Conservation (phyloP, 2,329 filamentous ascomycete genomes). For the Xylariales sp. region DNA sequence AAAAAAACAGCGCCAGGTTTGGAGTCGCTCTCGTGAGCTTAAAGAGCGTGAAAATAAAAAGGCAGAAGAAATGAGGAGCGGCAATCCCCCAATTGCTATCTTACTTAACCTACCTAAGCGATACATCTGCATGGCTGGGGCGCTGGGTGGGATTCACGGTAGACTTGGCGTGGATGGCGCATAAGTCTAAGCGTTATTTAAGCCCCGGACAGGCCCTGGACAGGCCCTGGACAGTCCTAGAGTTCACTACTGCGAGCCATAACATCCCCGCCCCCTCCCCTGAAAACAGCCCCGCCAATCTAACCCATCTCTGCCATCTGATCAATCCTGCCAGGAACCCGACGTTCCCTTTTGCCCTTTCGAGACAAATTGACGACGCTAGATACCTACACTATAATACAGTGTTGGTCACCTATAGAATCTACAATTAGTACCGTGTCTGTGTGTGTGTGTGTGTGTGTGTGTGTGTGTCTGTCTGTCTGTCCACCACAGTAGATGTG, state of each 20-base stretch:
- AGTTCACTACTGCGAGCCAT: background rate
- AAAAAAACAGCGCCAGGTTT: slow-evolving; percentile 3
- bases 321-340: too few relatives aligned
- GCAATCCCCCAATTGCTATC: slow-evolving; percentile 41
- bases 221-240: too few relatives aligned
- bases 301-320: too few relatives aligned
- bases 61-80: slow-evolving; percentile 41
- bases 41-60: slow-evolving; percentile 29
- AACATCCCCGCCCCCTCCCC: background rate
- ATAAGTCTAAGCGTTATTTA: slow-evolving; percentile 3
- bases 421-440: too few relatives aligned
- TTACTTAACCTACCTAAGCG: too few relatives aligned
- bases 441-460: too few relatives aligned
- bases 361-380: too few relatives aligned
- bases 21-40: slow-evolving; percentile 15
- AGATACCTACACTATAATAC: too few relatives aligned
- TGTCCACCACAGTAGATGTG: too few relatives aligned
- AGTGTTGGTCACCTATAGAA: too few relatives aligned
- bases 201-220: background rate
- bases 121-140: background rate
- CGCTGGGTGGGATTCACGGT: slow-evolving; percentile 10
- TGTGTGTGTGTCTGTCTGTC: too few relatives aligned
- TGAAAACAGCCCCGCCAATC: slow-evolving; percentile 12
- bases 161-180: slow-evolving; percentile 4
- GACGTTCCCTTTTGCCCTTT: too few relatives aligned